Percentiles rank a stretch among this genome's conserved stretches.
phyloP scores from a whole-genome alignment of 192 early-diverging fungal genomes.

The Coemansia sp. region DNA sequence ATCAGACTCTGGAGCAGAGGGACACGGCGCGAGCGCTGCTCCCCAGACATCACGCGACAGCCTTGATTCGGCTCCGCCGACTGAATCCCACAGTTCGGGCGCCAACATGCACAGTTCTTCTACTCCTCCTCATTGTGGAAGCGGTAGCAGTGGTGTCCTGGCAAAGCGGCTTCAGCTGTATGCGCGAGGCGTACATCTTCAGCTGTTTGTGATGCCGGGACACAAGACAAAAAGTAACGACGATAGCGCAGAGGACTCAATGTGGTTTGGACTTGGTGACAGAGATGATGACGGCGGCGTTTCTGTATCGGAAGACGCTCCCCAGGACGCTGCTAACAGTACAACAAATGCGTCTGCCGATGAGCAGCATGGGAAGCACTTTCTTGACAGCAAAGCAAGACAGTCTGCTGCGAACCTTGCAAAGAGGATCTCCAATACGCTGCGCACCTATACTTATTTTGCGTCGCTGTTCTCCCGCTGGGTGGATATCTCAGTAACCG shows the following conservation, averaged over 20 bases:
- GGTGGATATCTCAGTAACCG: constrained; percentile 47
- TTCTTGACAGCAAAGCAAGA: constrained; percentile 30
- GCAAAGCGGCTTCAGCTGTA: constrained; percentile 52
- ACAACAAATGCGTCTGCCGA: background rate
- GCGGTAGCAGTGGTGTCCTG: constrained; percentile 11
- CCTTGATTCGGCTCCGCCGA: constrained; percentile 15
- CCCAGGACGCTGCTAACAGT: background rate
- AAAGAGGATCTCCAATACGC: constrained; percentile 31
- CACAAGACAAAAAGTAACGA: background rate
- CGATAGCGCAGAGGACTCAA: constrained; percentile 6
- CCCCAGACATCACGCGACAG: constrained; percentile 20
- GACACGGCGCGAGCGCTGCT: background rate
- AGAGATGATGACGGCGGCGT: background rate
- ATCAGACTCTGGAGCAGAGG: background rate
- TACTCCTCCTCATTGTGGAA: background rate
- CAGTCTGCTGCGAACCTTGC: constrained; percentile 43
- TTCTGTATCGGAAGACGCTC: background rate
- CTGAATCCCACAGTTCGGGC: background rate
- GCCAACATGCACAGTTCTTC: background rate
- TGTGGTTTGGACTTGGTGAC: constrained; percentile 28
- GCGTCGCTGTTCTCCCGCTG: constrained; percentile 51
- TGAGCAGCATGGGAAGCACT: constrained; percentile 4
- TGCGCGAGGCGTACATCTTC: constrained; percentile 46
- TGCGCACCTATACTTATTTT: constrained; percentile 52
- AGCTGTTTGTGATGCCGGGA: constrained; percentile 19